Evolutionary conservation across 352 stramenopile genomes (phyloP).

Genomic region (Thalassiosira exigua): DNA sequence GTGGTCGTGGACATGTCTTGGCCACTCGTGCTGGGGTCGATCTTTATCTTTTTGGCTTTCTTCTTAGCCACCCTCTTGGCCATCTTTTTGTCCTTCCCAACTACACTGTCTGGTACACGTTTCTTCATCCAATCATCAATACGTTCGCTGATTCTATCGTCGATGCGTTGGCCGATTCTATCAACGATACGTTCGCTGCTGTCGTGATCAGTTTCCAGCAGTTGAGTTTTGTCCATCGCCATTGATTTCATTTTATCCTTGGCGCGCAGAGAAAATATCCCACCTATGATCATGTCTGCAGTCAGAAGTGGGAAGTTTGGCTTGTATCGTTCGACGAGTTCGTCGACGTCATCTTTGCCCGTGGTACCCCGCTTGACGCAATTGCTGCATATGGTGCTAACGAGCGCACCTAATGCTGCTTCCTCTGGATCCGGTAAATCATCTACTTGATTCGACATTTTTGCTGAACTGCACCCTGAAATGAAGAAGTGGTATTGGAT

Average conservation of each 20-base stretch:
- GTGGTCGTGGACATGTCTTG: background rate
- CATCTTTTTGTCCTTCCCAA: background rate
- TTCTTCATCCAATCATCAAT: too few relatives aligned
- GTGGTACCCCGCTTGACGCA: conserved; percentile 1
- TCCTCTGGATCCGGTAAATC: background rate
- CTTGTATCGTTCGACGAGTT: background rate
- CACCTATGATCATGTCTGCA: background rate
- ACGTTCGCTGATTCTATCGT: background rate
- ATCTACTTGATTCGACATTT: too few relatives aligned
- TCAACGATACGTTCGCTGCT: background rate
- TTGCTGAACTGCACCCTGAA: too few relatives aligned
- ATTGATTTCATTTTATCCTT: too few relatives aligned
- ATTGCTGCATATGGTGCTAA: background rate
- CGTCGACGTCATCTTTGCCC: background rate
- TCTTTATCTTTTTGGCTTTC: background rate
- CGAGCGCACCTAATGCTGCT: background rate
- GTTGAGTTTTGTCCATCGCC: too few relatives aligned
- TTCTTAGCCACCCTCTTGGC: background rate
- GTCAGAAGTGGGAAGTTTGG: background rate
- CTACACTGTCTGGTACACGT: too few relatives aligned
- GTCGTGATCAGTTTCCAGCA: background rate
- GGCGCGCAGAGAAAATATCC: too few relatives aligned
- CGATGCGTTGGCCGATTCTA: background rate
- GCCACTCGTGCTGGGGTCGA: background rate
- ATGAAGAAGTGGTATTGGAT: too few relatives aligned